Evolutionary conservation across 257 asterid genomes (phyloP).

Genomic region (Solanum lignicaule): DNA sequence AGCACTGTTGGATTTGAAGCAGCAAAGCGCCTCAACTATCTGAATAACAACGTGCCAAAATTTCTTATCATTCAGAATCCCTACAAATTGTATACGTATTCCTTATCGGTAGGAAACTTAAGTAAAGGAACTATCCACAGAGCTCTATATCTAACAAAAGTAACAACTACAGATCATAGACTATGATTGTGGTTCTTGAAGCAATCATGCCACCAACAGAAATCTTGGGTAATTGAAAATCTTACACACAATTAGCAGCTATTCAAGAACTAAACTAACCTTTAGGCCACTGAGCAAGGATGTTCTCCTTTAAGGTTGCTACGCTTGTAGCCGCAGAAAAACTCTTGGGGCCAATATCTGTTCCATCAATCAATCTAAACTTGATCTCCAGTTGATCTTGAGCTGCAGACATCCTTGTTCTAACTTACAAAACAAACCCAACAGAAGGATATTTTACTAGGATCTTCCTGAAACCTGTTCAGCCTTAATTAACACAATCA

Average conservation of each 20-base stretch:
- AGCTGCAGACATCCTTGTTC: constrained; percentile 38
- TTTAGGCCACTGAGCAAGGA: constrained; percentile 89
- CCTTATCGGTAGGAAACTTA: background rate
- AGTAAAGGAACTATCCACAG: background rate
- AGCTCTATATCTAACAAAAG: background rate
- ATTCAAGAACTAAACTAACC: constrained; percentile 31
- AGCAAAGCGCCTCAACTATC: background rate
- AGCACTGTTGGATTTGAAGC: background rate
- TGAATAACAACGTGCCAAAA: background rate
- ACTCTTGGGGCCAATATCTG: constrained; percentile 78
- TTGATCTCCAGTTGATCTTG: constrained; percentile 87
- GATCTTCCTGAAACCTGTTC: constrained; percentile 5
- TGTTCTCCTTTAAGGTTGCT: constrained; percentile 71
- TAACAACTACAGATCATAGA: background rate
- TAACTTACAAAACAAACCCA: constrained; percentile 9
- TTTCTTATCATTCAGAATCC: background rate
- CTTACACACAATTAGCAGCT: background rate
- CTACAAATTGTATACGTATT: background rate
- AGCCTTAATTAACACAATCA: background rate
- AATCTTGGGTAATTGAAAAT: background rate
- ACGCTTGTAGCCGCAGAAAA: constrained; percentile 62
- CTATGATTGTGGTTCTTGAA: background rate
- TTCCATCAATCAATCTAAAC: constrained; percentile 82
- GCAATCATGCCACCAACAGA: background rate
- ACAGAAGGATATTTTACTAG: constrained; percentile 25